These are phyloP conservation scores for Alnus rubra DNA, from an alignment of 306 rosid species.

Conservation along the genomic window DNA sequence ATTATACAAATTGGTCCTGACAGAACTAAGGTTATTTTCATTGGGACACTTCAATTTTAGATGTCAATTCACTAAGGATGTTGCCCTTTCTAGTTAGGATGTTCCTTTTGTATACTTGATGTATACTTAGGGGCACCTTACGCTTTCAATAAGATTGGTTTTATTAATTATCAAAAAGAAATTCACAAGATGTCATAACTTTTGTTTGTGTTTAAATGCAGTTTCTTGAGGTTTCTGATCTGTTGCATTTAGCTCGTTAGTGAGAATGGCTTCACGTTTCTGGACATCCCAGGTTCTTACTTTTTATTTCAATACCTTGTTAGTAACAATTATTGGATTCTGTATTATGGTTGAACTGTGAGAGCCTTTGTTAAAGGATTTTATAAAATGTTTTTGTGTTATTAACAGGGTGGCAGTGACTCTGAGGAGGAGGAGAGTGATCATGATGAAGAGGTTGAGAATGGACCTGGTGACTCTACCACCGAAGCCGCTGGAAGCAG, in stretches of 20 bases:
- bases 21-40: no score
- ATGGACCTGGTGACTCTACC: constrained; percentile 35
- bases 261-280: constrained; percentile 46
- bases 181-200: neutral
- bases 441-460: constrained; percentile 50
- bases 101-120: no score
- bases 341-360: neutral
- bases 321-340: neutral
- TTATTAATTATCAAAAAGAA: no score
- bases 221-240: neutral
- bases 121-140: no score
- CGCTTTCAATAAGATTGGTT: no score
- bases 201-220: neutral
- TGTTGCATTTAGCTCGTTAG: neutral
- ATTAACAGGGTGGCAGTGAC: constrained; percentile 66
- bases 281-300: constrained; percentile 4
- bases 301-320: neutral
- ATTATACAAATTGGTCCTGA: neutral
- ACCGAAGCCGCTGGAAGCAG: constrained; percentile 29
- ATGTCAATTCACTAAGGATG: neutral
- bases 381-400: neutral
- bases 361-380: neutral
- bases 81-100: no score
- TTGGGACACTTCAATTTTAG: neutral
- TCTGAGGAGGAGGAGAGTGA: constrained; percentile 80